Evolutionary conservation across 306 rosid genomes (phyloP), one percentile per base, ranked within the genome.

Genomic region (Begonia loranthoides): DNA sequence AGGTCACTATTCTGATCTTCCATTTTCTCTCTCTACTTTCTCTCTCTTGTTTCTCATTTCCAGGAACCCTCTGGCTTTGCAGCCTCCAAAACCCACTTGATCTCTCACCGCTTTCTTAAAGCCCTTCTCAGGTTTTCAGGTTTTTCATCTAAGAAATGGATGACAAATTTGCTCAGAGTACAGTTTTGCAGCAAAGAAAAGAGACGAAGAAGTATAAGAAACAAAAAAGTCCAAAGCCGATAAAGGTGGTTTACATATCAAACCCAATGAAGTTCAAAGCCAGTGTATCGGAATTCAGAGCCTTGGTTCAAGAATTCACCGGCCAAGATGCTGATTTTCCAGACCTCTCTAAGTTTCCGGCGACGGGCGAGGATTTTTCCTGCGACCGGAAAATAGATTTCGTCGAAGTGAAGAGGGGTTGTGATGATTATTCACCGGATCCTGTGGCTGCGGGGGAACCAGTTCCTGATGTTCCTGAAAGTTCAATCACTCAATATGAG

Each of bases 241-340:
- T 87, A 6, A 87, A 87, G 39, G 93, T 87, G 3, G 84, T 79
- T 2, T 87, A 87, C 73, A 82, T 87, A 66, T 77, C 89, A 8
- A 87, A 79, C 57, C 95, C 95, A 0, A 73, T 82, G 73, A 75
- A 80, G 75, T 86, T 87, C 7, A 60, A 77, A 46, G 66, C 95
- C 0, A 73, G 77, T 57, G 93, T 83, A 2, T 69, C 95, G 0
- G 73, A 87, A 51, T 87, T 87, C 49, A 73, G 95, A 61, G 89
- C 87, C 5, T 73, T 87, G 17, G 95, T 87, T 14, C 95, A 87
- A 62, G 82, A 82, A 54, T 80, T 82, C 55, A 87, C 95, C 0
- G 95, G 95, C 2, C 67, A 52, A 69, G 67, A 87, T 49, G 83
- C 95, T 22, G 81, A 82, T 24, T 66, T 66, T 4, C 94, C 84